Base-by-base conservation (phyloP, 805 yeast species). In the Cyberlindnera euphorbiae region DNA sequence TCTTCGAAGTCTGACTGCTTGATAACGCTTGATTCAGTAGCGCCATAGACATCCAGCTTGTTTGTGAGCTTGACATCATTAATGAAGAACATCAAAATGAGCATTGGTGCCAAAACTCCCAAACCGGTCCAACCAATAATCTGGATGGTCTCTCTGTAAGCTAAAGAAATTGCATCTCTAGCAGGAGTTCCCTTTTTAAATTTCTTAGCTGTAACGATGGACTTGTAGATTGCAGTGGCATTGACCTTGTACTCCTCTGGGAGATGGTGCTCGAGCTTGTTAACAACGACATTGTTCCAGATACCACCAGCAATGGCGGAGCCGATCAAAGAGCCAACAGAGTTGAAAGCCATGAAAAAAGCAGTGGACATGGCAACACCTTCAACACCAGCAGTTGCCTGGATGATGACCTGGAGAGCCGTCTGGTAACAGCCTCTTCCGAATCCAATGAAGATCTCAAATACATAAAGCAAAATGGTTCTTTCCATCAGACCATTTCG, bases 341-440 rank as follows among this genome's bases (percentile, higher is more conserved):
- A 48, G 28, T 36, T 41, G 45, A 53, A 56, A 2, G 53, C 52
- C 26, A 55, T 30, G 42, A 53, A 56, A 42, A 57, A 52, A 7
- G 60, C 56, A 11, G 60, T 56, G 5, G 59, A 52, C 55, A 56
- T 56, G 14, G 60, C 59, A 29, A 52, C 45, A 31, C 55, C 53
- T n/a, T 44, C 45, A 26, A 41, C 42, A 26, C 59, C 59, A 9
- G 55, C 55, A 35, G 46, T 41, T 19, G 55, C 60, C 37, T 57
- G 62, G 17, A 56, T 40, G 11, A 37, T 49, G 11, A 54, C 59
- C 39, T 53, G 55, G 10, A 49, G 35, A 13, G 58, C 44, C 27
- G 49, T 35, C 30, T 35, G 46, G 38, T 46, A 55, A 25, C 51
- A 34, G 29, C 55, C 62, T 46, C 58, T 49, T 11, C 56, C 58